These are phyloP conservation scores for Cyberlindnera saturnus DNA, from an alignment of 805 yeast genomes.

Conservation along the genomic window DNA sequence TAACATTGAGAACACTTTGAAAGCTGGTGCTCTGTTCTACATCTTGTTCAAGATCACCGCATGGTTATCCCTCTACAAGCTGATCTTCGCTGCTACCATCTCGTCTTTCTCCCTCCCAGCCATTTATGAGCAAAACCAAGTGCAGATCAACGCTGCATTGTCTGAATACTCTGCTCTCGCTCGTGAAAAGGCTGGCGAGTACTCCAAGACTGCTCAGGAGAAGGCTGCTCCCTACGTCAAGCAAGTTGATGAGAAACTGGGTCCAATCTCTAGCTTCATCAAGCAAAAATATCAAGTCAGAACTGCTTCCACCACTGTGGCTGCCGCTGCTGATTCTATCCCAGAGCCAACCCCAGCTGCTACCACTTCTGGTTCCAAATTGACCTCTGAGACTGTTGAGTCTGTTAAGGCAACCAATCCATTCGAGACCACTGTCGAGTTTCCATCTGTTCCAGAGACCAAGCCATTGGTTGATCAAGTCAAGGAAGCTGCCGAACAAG, in stretches of 20 bases:
- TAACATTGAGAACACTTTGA: conserved; percentile 66
- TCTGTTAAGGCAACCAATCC: not conserved
- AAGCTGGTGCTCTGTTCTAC: conserved; percentile 63
- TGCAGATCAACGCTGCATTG: conserved; percentile 65
- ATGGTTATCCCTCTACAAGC: conserved; percentile 65
- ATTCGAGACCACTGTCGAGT: conserved; percentile 1
- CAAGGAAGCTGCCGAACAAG: conserved; percentile 10
- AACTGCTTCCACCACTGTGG: conserved; percentile 70
- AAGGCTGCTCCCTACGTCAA: conserved; percentile 56
- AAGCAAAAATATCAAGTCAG: conserved; percentile 47
- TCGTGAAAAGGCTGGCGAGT: conserved; percentile 42
- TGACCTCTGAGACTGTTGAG: conserved; percentile 3
- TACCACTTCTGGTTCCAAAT: conserved; percentile 13
- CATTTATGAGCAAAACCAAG: conserved; percentile 66
- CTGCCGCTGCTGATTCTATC: conserved; percentile 8
- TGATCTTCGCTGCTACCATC: conserved; percentile 52
- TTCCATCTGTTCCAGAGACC: conserved; percentile 15
- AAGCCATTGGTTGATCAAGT: conserved; percentile 18
- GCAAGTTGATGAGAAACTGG: conserved; percentile 50
- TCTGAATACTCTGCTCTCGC: conserved; percentile 40
- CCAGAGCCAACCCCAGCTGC: conserved; percentile 12
- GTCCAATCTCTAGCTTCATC: conserved; percentile 60
- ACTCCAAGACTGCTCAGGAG: conserved; percentile 42
- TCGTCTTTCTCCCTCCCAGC: conserved; percentile 71
- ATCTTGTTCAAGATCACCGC: conserved; percentile 67